Percentiles rank a stretch among this genome's conserved stretches.
These are phyloP conservation scores for Aspergillus ibericus DNA, from an alignment of 2,329 filamentous ascomycete genomes.

Conservation along the genomic window DNA sequence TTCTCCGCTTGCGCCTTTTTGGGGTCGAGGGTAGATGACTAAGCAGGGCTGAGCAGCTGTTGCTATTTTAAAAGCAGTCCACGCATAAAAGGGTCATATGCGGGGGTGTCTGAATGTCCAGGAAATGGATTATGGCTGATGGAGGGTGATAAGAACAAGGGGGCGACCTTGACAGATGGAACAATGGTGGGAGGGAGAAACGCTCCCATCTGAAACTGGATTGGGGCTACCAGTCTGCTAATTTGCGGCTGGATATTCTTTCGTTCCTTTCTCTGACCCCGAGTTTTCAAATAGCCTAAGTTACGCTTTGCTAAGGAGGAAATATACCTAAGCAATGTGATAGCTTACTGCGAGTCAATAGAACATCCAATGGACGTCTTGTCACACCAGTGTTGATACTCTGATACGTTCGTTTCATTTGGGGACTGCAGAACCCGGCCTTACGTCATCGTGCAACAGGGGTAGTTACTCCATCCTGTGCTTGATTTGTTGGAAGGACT, in stretches of 20 bases:
- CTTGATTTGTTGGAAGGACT: not conserved
- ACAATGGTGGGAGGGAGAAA: not conserved
- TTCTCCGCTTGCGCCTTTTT: conserved; percentile 6
- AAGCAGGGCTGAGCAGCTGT: conserved; percentile 8
- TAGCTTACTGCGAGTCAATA: not conserved
- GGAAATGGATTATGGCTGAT: not conserved
- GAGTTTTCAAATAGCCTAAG: not conserved
- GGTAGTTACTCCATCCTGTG: not conserved
- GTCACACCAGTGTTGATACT: not conserved
- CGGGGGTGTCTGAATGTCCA: not conserved
- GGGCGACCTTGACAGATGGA: not conserved
- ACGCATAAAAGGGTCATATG: not conserved
- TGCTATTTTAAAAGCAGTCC: conserved; percentile 6
- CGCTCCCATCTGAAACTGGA: not conserved
- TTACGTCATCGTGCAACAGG: conserved; percentile 6
- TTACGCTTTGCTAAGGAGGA: not conserved
- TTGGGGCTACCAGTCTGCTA: conserved; percentile 1
- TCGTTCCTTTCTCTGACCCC: not conserved
- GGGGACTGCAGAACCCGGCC: not conserved
- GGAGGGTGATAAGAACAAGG: not conserved
- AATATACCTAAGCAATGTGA: not conserved
- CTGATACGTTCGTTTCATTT: not conserved
- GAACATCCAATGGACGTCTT: too few relatives aligned
- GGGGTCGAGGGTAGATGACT: conserved; percentile 2
- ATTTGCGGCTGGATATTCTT: not conserved